Evolutionary conservation across 345 rosid genomes (phyloP).

Genomic region (Durio zibethinus): DNA sequence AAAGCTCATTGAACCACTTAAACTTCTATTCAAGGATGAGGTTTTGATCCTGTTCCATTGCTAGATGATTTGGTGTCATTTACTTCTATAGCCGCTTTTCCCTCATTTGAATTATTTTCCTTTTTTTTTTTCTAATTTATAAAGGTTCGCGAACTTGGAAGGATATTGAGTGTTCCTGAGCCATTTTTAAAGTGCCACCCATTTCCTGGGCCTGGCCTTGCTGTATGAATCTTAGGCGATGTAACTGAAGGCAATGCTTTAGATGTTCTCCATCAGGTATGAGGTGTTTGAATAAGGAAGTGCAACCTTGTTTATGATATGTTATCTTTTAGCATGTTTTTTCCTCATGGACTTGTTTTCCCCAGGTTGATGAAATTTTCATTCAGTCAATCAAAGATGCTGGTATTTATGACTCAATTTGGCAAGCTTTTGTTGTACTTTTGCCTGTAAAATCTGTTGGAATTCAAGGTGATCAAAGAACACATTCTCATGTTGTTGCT

Average conservation of each 20-base stretch:
- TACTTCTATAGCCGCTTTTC: too few relatives aligned
- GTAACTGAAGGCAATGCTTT: conserved; percentile 88
- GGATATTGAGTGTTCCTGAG: conserved; percentile 74
- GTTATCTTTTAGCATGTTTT: not conserved
- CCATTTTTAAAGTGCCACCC: conserved; percentile 93
- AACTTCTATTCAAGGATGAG: conserved; percentile 96
- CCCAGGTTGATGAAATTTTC: conserved; percentile 93
- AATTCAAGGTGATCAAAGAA: conserved; percentile 99
- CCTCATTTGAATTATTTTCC: not conserved
- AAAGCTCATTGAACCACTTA: conserved; percentile 96
- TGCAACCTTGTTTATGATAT: not conserved
- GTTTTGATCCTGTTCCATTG: too few relatives aligned
- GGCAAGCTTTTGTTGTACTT: conserved; percentile 99
- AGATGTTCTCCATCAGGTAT: conserved; percentile 82
- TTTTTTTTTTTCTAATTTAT: conserved; percentile 7
- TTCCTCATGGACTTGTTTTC: not conserved
- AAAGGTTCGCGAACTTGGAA: conserved; percentile 91
- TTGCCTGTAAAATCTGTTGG: conserved; percentile 94
- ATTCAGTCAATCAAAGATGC: conserved; percentile 96
- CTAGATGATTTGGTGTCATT: too few relatives aligned
- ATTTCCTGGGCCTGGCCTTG: conserved; percentile 99
- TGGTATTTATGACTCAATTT: conserved; percentile 84
- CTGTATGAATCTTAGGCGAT: conserved; percentile 91
- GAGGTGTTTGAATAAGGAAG: too few relatives aligned
- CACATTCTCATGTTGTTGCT: conserved; percentile 98